Evolutionary conservation across 1,284 basidiomycete species (phyloP), one percentile per base, ranked within the genome.

Genomic region (Microbotryum scabiosae): DNA sequence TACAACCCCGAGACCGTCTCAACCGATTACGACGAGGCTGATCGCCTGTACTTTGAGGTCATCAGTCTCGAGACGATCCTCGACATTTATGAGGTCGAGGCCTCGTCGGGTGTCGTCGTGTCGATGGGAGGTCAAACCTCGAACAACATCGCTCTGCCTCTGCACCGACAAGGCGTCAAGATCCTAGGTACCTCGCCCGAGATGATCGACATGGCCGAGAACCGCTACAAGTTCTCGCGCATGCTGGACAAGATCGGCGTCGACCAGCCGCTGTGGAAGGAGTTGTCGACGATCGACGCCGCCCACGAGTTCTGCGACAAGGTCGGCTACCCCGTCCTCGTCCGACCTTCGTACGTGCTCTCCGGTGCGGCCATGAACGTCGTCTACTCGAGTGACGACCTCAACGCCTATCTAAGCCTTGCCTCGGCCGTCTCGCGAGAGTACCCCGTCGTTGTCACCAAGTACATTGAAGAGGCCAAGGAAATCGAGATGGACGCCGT

Each of bases 331-430:
- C 93, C 93, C 20, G 91, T 97, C 64, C 85, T 97, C 57, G 90
- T 97, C 71, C 88, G 92, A 56, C 93, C 93, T 9, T 96, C 92
- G 0, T 98, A 98, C 76, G 96, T 98, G 52, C 84, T 98, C 45
- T 98, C 93, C 12, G 96, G 96, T 64, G 94, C 96, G 44, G 96
- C 96, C 21, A 99, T 99, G 96, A 98, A 97, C 77, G 93, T 98
- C 56, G 92, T 98, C 43, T 89, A 88, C 76, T 41, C 36, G 57
- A 45, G 63, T 26, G 90, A 96, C 75, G 91, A 94, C 10, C 81
- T 99, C 51, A 87, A 94, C 70, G 86, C 96, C 78, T 91, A 91
- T 72, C 84, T 99, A 51, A 92, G 91, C 18, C 88, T 89, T 14
- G 96, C 96, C 14, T 90, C 96, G 50, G 84, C 88, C 62, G 94